Percentiles rank a stretch among this genome's conserved stretches.
phyloP scores from a whole-genome alignment of 441 rosid species.

The Euphorbia celastroides region DNA sequence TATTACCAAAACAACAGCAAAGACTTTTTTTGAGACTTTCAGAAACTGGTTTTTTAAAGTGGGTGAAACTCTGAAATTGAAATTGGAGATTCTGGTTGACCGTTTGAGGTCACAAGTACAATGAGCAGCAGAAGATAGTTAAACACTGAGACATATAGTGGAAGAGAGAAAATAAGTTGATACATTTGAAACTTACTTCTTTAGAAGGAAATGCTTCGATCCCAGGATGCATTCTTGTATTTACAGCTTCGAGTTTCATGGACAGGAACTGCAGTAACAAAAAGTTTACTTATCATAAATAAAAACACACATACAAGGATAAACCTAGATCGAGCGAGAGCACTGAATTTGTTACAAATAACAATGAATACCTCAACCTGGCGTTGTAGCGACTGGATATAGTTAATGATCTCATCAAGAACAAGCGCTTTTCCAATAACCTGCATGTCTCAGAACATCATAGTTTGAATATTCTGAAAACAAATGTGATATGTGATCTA shows the following conservation, averaged over 20 bases:
- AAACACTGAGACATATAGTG: neutral
- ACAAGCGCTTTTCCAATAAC: slow-evolving; percentile 89
- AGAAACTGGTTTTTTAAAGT: no score
- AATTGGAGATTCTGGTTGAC: slow-evolving; percentile 1
- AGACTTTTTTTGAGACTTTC: neutral
- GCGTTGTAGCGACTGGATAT: slow-evolving; percentile 70
- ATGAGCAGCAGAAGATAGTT: slow-evolving; percentile 2
- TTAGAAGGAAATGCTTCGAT: slow-evolving; percentile 63
- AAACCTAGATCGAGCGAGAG: neutral
- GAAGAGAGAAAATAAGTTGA: neutral
- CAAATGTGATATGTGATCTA: neutral
- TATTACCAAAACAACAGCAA: neutral
- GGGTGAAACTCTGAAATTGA: no score
- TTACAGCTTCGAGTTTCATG: slow-evolving; percentile 93
- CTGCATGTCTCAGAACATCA: slow-evolving; percentile 31
- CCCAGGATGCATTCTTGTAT: slow-evolving; percentile 49
- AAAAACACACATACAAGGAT: neutral
- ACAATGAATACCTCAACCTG: slow-evolving; percentile 66
- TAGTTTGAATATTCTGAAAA: slow-evolving; percentile 1
- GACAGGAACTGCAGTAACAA: slow-evolving; percentile 62
- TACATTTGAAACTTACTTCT: slow-evolving; percentile 40
- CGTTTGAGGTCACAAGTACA: neutral
- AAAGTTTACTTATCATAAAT: neutral
- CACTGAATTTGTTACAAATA: neutral
- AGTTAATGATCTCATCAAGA: slow-evolving; percentile 85